Evolutionary conservation across 2,329 filamentous ascomycete species (phyloP).

Genomic region (Chaetomium olivaceum): DNA sequence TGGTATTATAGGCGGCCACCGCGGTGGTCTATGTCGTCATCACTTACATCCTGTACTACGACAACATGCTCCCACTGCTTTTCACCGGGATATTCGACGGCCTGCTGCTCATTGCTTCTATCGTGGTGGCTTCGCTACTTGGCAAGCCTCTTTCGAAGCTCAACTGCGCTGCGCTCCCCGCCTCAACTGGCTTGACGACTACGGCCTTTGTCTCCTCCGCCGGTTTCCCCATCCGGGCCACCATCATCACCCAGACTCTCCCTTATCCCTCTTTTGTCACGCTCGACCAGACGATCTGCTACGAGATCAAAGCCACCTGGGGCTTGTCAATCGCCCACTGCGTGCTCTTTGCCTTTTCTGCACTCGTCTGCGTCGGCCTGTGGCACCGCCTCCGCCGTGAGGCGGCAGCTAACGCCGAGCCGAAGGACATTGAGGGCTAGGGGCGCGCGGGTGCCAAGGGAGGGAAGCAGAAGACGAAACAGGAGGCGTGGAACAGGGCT

Average conservation of each 20-base stretch:
- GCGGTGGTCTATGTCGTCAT: constrained; percentile 31
- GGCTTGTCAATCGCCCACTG: constrained; percentile 31
- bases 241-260: constrained; percentile 26
- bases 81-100: constrained; percentile 26
- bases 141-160: constrained; percentile 31
- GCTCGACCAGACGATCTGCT: constrained; percentile 29
- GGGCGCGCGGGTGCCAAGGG: constrained; percentile 32
- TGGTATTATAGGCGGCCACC: constrained; percentile 24
- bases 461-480: constrained; percentile 17
- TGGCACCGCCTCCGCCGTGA: constrained; percentile 32
- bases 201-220: constrained; percentile 14
- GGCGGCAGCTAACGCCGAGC: constrained; percentile 7
- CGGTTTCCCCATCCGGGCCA: constrained; percentile 1
- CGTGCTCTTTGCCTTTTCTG: constrained; percentile 31
- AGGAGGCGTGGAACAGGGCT: constrained; percentile 24
- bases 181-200: background rate
- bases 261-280: constrained; percentile 28
- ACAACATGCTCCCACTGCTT: constrained; percentile 31
- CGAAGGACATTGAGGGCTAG: constrained; percentile 32
- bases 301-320: constrained; percentile 33
- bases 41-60: constrained; percentile 34
- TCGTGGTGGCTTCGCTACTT: constrained; percentile 31
- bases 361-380: constrained; percentile 29
- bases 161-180: constrained; percentile 27
- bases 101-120: constrained; percentile 30